Conservation (phyloP, 2,329 filamentous ascomycete species). For the Talaromyces piceae region DNA sequence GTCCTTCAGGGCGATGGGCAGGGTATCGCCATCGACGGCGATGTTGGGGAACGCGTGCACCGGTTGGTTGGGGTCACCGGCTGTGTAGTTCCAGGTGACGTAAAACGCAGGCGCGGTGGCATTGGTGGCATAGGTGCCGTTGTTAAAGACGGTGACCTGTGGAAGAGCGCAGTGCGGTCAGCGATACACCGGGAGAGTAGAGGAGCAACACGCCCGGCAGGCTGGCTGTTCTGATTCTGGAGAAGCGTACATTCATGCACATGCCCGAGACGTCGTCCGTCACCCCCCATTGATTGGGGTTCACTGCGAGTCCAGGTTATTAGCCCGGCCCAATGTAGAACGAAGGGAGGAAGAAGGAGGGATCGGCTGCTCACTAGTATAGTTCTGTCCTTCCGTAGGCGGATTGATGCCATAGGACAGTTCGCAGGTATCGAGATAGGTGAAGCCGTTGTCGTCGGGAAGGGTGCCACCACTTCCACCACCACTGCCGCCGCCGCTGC, state of each 20-base stretch:
- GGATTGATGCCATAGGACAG: conserved; percentile 42
- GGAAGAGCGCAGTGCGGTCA: neutral
- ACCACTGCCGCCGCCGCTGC: conserved; percentile 15
- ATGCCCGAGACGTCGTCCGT: conserved; percentile 33
- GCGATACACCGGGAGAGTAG: neutral
- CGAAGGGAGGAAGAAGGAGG: neutral
- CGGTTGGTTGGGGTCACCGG: conserved; percentile 35
- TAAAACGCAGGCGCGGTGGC: conserved; percentile 44
- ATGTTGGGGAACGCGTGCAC: conserved; percentile 52
- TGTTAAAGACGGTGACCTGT: conserved; percentile 45
- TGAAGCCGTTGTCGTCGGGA: conserved; percentile 27
- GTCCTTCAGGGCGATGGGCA: conserved; percentile 37
- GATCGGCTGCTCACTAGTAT: conserved; percentile 38
- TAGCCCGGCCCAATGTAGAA: neutral
- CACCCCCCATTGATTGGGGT: conserved; percentile 50
- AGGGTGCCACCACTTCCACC: conserved; percentile 11
- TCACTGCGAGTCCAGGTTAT: conserved; percentile 34
- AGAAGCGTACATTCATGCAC: conserved; percentile 51
- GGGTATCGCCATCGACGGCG: conserved; percentile 37
- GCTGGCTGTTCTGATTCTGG: too few species aligned
- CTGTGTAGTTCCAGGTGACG: conserved; percentile 48
- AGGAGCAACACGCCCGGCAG: too few species aligned
- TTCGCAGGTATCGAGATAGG: conserved; percentile 36
- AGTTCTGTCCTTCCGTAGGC: conserved; percentile 37
- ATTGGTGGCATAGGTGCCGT: conserved; percentile 43